Evolutionary conservation across 331 rosid genomes (phyloP).

Genomic region (Cydonia oblonga): DNA sequence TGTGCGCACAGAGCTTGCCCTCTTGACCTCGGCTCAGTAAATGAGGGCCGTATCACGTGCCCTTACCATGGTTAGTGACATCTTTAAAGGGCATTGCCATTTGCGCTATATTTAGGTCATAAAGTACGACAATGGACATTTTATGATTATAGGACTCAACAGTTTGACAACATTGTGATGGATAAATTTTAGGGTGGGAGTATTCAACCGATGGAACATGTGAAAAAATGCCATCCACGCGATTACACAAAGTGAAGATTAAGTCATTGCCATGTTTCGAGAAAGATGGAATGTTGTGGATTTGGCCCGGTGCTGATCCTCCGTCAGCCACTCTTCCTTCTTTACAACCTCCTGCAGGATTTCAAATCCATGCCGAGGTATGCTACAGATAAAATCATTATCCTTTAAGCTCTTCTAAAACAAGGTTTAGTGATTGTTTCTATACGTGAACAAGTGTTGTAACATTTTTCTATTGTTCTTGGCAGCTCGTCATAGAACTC

Average conservation of each 20-base stretch:
- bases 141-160: not conserved
- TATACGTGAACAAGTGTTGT: not conserved
- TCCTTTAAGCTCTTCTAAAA: not conserved
- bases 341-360: constrained; percentile 79
- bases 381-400: not conserved
- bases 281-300: constrained; percentile 93
- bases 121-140: not conserved
- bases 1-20: constrained; percentile 99
- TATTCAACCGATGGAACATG: constrained; percentile 89
- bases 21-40: constrained; percentile 84
- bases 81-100: not conserved
- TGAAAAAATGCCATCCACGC: constrained; percentile 95
- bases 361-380: constrained; percentile 92
- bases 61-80: constrained; percentile 82
- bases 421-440: not conserved
- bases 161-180: constrained; percentile 10
- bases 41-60: constrained; percentile 84
- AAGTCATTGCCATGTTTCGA: constrained; percentile 86
- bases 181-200: constrained; percentile 76
- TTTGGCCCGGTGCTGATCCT: constrained; percentile 95
- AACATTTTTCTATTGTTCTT: not conserved
- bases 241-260: constrained; percentile 48
- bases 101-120: not conserved
- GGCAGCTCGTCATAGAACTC: constrained; percentile 89
- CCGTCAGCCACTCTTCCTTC: constrained; percentile 67